These are phyloP conservation scores for Gonium pectorale DNA, from an alignment of 139 green algal species.

Conservation along the genomic window DNA sequence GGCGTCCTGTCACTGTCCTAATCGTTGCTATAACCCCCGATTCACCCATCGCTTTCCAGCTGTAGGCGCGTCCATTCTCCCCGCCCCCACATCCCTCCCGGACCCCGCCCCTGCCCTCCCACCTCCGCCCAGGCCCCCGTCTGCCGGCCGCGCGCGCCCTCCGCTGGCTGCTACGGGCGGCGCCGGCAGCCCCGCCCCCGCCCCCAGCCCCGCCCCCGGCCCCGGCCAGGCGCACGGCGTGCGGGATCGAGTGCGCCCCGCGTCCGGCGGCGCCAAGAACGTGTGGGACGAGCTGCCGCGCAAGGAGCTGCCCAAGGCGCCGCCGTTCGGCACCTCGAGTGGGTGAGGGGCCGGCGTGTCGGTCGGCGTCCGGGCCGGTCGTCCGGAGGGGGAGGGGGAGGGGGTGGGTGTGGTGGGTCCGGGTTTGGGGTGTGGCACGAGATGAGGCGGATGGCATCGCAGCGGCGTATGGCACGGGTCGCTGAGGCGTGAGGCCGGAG, in stretches of 20 bases:
- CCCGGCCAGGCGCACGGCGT: not conserved
- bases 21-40: no score
- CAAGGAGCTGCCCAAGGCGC: slow-evolving; percentile 41
- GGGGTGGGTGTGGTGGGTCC: no score
- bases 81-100: not conserved
- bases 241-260: slow-evolving; percentile 34
- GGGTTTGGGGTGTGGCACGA: no score
- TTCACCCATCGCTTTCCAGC: no score
- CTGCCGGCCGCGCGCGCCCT: not conserved
- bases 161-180: not conserved
- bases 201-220: not conserved
- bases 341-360: no score
- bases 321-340: slow-evolving; percentile 20
- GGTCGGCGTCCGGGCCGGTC: no score
- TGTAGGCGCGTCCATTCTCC: no score
- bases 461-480: no score
- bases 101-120: not conserved
- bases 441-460: no score
- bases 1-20: no score
- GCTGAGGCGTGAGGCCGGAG: no score
- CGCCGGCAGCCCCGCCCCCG: not conserved
- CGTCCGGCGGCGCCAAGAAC: slow-evolving; percentile 43
- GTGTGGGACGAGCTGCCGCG: slow-evolving; percentile 48
- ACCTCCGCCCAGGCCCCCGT: not conserved
- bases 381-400: no score